phyloP scores from a whole-genome alignment of 495 filamentous ascomycete genomes.

The Thozetella sp. region DNA sequence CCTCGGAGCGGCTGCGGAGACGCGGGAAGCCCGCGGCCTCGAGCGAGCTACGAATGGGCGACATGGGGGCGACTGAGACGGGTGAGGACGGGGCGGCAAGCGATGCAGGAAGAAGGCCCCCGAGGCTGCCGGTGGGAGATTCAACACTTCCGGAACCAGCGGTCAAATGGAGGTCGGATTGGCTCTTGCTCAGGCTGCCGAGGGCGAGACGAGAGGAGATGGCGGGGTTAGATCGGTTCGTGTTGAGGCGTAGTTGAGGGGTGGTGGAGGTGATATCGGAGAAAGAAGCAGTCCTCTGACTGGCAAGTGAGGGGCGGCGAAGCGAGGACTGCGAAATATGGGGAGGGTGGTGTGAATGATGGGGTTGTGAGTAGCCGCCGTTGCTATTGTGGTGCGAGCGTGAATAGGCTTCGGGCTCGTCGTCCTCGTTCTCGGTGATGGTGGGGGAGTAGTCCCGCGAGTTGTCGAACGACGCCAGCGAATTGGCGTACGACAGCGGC shows the following conservation, averaged over 20 bases:
- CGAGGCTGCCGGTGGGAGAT: constrained; percentile 26
- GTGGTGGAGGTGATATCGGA: constrained; percentile 31
- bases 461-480: constrained; percentile 46
- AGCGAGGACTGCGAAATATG: constrained; percentile 20
- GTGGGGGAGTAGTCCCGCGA: constrained; percentile 43
- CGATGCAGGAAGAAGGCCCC: constrained; percentile 10
- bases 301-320: constrained; percentile 35
- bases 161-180: constrained; percentile 38
- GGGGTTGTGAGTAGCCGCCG: constrained; percentile 3
- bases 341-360: constrained; percentile 7
- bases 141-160: constrained; percentile 26
- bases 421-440: constrained; percentile 52
- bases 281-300: constrained; percentile 43
- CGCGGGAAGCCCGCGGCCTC: constrained; percentile 49
- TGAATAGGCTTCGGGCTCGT: constrained; percentile 28
- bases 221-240: constrained; percentile 27
- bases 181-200: constrained; percentile 34
- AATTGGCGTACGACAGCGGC: constrained; percentile 54
- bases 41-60: constrained; percentile 52
- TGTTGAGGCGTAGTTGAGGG: constrained; percentile 44
- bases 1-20: constrained; percentile 51
- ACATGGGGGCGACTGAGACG: constrained; percentile 34
- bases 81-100: constrained; percentile 17
- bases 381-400: constrained; percentile 20
- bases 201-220: constrained; percentile 38